Base-by-base conservation (phyloP, 768 basidiomycete species). In the Calocera cornea region DNA sequence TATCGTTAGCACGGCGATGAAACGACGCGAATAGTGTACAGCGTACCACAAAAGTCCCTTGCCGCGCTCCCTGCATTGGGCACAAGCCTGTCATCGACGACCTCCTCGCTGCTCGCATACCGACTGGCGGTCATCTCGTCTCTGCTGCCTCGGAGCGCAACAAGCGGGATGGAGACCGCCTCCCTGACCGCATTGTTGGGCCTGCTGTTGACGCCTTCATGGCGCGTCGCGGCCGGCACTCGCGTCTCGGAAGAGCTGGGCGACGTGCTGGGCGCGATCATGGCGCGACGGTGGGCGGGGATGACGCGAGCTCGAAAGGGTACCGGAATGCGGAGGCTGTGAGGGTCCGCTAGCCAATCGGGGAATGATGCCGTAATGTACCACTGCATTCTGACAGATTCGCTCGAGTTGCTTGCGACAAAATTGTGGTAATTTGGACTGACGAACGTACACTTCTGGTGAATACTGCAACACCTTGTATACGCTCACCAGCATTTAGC, bases 91-190 rank as follows among this genome's bases (percentile, higher is more conserved):
- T 60, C 54, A 33, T 60, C 54, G 14, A 33, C 10, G 10, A 60
- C 54, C 5, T 60, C 31, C 54, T 60, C 54, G 54, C 54, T 60
- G 31, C 54, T 60, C 54, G 54, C 54, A 60, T 29, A 60, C 27
- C 54, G 2, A 27, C 54, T 60, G 14, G 11, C 31, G 2, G 54
- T 29, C 54, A 60, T 60, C 54, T 60, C 54, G 14, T 31, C 54
- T 22, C 54, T 60, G 31, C 54, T 60, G 31, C 31, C 22, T 27
- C 31, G 14, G 27, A 60, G 54, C 54, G 54, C 54, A 60, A 60
- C 54, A 60, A 60, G 54, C 24, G 54, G 54, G 11, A 60, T 60
- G 7, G 27, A 29, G 27, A 60, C 54, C 54, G 54, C 54, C 31
- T 60, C 54, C 54, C 54, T 60, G 31, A 60, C 54, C 7, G 54